Conservation (phyloP, 1,284 basidiomycete species). For the Sporisorium graminicola region DNA sequence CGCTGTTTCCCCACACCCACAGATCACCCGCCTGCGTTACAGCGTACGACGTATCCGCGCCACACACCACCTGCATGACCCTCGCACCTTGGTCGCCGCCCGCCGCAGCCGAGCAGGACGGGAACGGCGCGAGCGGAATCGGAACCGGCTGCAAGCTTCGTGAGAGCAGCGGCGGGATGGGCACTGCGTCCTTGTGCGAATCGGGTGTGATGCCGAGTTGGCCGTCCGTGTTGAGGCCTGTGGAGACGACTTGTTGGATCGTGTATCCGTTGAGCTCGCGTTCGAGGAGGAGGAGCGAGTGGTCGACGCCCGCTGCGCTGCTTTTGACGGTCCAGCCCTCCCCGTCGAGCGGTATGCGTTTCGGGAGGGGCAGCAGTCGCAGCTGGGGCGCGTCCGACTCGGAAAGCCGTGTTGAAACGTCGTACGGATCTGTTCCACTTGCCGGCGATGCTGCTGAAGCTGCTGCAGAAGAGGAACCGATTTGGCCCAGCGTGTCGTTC, state of each 20-base stretch:
- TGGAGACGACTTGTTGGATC: slow-evolving; percentile 9
- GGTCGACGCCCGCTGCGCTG: slow-evolving; percentile 28
- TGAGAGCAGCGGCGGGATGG: slow-evolving; percentile 22
- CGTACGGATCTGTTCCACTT: slow-evolving; percentile 22
- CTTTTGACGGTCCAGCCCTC: slow-evolving; percentile 17
- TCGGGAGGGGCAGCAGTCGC: slow-evolving; percentile 26
- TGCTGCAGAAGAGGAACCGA: slow-evolving; percentile 10
- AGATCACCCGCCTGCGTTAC: slow-evolving; percentile 21
- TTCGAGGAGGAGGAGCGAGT: slow-evolving; percentile 26
- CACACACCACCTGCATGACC: slow-evolving; percentile 27
- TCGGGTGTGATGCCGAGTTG: slow-evolving; percentile 40
- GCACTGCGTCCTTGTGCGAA: not conserved
- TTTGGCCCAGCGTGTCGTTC: slow-evolving; percentile 41
- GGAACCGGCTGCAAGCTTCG: slow-evolving; percentile 10
- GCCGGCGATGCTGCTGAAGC: not conserved
- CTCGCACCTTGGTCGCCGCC: too few relatives aligned
- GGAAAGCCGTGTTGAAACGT: not conserved
- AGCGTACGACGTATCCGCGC: slow-evolving; percentile 55
- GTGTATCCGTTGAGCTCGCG: slow-evolving; percentile 4
- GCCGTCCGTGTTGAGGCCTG: slow-evolving; percentile 58
- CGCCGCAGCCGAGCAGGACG: not conserved
- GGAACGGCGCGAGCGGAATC: not conserved
- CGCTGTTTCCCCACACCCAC: slow-evolving; percentile 60
- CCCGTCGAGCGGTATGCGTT: not conserved
- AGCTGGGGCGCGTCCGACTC: slow-evolving; percentile 14